phyloP scores from a whole-genome alignment of 176 grass and related monocot species.

The Panicum miliaceum region DNA sequence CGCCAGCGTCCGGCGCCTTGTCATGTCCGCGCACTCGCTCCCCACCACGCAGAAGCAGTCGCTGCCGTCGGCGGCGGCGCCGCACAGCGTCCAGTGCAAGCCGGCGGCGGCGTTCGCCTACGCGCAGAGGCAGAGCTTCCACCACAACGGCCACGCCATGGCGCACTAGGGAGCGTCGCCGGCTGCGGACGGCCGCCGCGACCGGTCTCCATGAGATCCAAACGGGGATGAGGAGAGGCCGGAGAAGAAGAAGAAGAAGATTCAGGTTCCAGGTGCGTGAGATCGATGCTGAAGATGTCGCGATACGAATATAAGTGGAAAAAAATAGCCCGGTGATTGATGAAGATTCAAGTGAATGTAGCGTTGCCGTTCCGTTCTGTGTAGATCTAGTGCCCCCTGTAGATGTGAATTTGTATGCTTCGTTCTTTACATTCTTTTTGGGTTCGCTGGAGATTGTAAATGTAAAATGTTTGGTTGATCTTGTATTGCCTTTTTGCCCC shows the following conservation, averaged over 20 bases:
- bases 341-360: constrained; percentile 25
- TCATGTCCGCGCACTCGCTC: constrained; percentile 47
- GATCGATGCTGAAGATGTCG: constrained; percentile 22
- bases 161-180: constrained; percentile 24
- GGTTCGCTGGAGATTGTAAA: constrained; percentile 54
- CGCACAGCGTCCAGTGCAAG: constrained; percentile 48
- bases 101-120: constrained; percentile 56
- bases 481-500: constrained; percentile 47
- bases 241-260: background rate
- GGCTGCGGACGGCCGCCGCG: background rate
- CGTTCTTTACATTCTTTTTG: constrained; percentile 56
- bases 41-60: constrained; percentile 65
- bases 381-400: constrained; percentile 47
- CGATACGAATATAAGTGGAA: background rate
- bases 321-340: constrained; percentile 32
- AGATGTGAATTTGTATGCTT: constrained; percentile 17
- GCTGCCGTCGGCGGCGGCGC: constrained; percentile 53
- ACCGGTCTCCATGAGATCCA: constrained; percentile 10
- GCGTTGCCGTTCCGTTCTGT: constrained; percentile 22
- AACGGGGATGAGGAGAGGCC: background rate
- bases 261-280: constrained; percentile 21
- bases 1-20: constrained; percentile 64
- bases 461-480: constrained; percentile 59
- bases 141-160: constrained; percentile 49
- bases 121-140: constrained; percentile 61